Conservation (phyloP, 2,329 filamentous ascomycete genomes). For the Blastomyces percursus region DNA sequence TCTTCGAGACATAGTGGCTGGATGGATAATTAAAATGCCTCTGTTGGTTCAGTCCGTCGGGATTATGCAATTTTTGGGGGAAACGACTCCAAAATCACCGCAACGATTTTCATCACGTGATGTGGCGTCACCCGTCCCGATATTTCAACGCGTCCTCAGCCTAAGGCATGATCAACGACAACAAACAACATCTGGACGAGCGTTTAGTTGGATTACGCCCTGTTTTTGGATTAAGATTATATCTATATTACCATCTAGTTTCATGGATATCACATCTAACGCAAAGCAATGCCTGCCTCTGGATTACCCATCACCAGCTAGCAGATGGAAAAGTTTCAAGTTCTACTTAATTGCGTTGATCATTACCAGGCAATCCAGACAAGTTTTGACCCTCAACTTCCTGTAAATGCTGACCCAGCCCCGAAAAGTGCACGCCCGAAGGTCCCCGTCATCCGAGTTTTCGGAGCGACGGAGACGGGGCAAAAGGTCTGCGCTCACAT, state of each 20-base stretch:
- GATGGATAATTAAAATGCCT: not conserved
- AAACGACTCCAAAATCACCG: too few relatives aligned
- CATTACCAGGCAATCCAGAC: slow-evolving; percentile 77
- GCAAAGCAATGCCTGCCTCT: not conserved
- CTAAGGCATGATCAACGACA: not conserved
- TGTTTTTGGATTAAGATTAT: not conserved
- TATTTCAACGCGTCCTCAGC: slow-evolving; percentile 13
- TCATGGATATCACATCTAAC: slow-evolving; percentile 1
- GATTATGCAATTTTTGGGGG: not conserved
- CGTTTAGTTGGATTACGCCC: not conserved
- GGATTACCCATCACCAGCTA: slow-evolving; percentile 9
- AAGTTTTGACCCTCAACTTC: slow-evolving; percentile 67
- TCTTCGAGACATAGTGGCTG: slow-evolving; percentile 34
- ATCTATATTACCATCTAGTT: not conserved
- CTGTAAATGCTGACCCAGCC: slow-evolving; percentile 50
- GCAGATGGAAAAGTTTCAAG: slow-evolving; percentile 65
- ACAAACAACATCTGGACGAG: not conserved
- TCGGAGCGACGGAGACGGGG: slow-evolving; percentile 85
- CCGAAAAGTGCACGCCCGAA: slow-evolving; percentile 55
- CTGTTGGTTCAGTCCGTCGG: not conserved
- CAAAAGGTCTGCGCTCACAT: slow-evolving; percentile 95
- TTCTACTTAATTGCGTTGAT: slow-evolving; percentile 92
- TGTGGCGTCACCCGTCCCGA: slow-evolving; percentile 5
- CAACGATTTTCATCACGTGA: slow-evolving; percentile 1
- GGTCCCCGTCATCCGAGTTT: slow-evolving; percentile 78